These are phyloP conservation scores for Stephanocyclus meneghinianus DNA, from an alignment of 352 stramenopile species.

Conservation along the genomic window DNA sequence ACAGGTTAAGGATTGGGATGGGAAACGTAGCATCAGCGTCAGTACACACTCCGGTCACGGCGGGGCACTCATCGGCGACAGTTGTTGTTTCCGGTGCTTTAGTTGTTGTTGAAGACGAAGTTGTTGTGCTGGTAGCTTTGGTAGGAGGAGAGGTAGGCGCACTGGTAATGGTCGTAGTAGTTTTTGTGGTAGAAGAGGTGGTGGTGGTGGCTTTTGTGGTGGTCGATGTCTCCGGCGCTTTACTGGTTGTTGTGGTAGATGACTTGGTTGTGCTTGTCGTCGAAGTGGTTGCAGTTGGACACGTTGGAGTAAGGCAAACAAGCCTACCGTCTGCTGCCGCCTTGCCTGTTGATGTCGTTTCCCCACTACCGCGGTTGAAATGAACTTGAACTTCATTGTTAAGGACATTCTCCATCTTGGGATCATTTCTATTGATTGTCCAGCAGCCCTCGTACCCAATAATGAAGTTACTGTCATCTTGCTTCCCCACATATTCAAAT, in stretches of 20 bases:
- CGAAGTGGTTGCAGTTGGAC: background rate
- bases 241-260: background rate
- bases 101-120: too few species aligned
- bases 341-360: background rate
- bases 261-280: background rate
- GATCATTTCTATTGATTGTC: background rate
- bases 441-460: conserved; percentile 6
- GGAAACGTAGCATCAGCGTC: background rate
- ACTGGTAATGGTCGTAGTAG: too few species aligned
- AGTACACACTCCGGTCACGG: background rate
- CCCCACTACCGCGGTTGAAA: background rate
- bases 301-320: background rate
- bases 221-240: background rate
- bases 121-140: too few species aligned
- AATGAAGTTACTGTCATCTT: background rate
- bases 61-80: background rate
- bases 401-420: background rate
- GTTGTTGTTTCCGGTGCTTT: background rate
- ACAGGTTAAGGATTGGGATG: background rate
- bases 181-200: too few species aligned
- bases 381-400: background rate
- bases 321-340: background rate
- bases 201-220: too few species aligned
- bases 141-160: too few species aligned
- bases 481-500: background rate